Evolutionary conservation across 768 basidiomycete genomes (phyloP).

Genomic region (Termitomyces sp.): DNA sequence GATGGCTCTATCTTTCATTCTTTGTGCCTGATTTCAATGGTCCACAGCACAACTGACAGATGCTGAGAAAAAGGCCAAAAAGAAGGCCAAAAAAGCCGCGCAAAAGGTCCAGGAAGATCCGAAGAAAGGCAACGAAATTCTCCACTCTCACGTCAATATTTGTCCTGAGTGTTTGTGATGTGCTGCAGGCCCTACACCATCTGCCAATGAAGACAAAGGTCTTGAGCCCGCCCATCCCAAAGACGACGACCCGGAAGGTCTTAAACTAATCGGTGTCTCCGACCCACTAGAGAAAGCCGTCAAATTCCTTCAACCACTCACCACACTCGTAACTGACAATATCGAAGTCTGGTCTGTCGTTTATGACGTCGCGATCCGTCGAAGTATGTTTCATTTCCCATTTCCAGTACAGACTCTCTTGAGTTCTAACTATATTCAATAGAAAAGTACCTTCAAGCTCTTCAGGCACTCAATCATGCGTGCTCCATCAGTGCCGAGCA

Average conservation of each 20-base stretch:
- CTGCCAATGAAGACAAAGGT: slow-evolving; percentile 62
- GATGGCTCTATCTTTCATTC: not conserved
- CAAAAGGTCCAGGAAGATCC: slow-evolving; percentile 58
- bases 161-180: not conserved
- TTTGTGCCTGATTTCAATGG: not conserved
- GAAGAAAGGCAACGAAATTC: slow-evolving; percentile 55
- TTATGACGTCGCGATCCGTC: slow-evolving; percentile 79
- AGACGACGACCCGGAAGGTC: slow-evolving; percentile 84
- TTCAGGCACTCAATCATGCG: slow-evolving; percentile 58
- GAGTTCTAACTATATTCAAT: not conserved
- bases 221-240: slow-evolving; percentile 48
- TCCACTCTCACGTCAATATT: slow-evolving; percentile 1
- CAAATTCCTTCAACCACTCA: slow-evolving; percentile 62
- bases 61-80: slow-evolving; percentile 76
- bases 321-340: slow-evolving; percentile 40
- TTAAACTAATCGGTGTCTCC: slow-evolving; percentile 53
- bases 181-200: slow-evolving; percentile 22
- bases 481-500: slow-evolving; percentile 44
- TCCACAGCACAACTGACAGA: slow-evolving; percentile 40
- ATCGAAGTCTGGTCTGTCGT: slow-evolving; percentile 67
- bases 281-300: slow-evolving; percentile 73
- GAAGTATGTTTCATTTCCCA: slow-evolving; percentile 47
- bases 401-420: not conserved
- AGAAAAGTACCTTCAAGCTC: slow-evolving; percentile 82
- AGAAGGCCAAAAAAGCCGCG: slow-evolving; percentile 81